A percentile compares a stretch with the other conserved stretches of the same genome.
Conservation (phyloP, 164 flowering plant species). For the Tetrastigma voinierianum region DNA sequence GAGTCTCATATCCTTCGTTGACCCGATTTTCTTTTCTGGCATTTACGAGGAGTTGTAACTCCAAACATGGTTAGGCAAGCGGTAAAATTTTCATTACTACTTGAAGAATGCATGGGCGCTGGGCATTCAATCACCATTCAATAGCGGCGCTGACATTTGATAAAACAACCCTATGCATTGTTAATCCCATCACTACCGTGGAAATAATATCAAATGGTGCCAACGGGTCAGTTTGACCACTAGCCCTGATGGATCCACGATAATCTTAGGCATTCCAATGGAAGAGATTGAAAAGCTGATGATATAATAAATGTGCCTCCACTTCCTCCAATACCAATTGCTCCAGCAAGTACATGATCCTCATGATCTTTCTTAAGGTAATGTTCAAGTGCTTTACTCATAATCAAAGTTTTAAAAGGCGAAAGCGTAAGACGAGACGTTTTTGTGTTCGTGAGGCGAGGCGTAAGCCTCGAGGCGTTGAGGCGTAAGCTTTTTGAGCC, state of each 20-base stretch:
- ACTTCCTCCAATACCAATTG: conserved; percentile 88
- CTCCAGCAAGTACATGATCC: conserved; percentile 57
- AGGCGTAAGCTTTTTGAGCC: too few relatives aligned
- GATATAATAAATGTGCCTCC: conserved; percentile 85
- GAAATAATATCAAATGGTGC: conserved; percentile 75
- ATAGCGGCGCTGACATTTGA: conserved; percentile 88
- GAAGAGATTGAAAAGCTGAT: conserved; percentile 68
- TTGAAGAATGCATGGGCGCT: conserved; percentile 16
- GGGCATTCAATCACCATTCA: conserved; percentile 74
- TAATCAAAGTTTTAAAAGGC: too few relatives aligned
- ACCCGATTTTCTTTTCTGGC: conserved; percentile 69
- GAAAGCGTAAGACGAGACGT: too few relatives aligned
- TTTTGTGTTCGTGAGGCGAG: too few relatives aligned
- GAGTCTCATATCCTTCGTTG: conserved; percentile 77
- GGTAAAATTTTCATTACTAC: conserved; percentile 36
- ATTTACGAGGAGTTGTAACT: conserved; percentile 89
- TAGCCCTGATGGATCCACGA: conserved; percentile 89
- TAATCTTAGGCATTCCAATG: conserved; percentile 77
- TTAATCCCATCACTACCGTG: conserved; percentile 93
- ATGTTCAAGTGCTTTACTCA: conserved; percentile 58
- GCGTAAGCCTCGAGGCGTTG: too few relatives aligned
- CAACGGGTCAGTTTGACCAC: conserved; percentile 82
- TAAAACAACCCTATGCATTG: conserved; percentile 52
- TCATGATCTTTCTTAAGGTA: conserved; percentile 42
- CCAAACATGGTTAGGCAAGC: conserved; percentile 97